A percentile compares a stretch with the other conserved stretches of the same genome.
Conservation (phyloP, 768 basidiomycete species). For the Butyriboletus loyo region DNA sequence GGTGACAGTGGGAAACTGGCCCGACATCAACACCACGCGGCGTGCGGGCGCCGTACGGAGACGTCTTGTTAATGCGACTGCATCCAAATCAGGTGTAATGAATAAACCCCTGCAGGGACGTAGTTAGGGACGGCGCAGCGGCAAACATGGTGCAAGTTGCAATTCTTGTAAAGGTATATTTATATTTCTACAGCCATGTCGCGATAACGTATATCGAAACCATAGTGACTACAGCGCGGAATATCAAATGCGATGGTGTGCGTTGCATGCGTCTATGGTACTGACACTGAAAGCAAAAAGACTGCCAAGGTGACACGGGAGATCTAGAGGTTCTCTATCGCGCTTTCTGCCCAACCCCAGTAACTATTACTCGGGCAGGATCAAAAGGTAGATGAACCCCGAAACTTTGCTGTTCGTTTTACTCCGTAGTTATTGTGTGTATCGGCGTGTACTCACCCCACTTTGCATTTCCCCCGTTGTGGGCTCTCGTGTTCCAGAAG, state of each 20-base stretch:
- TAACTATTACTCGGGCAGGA: no score
- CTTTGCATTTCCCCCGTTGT: not conserved
- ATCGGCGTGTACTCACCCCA: not conserved
- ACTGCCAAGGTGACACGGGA: no score
- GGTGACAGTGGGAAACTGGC: no score
- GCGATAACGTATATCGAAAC: not conserved
- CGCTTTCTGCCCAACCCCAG: no score
- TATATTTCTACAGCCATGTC: not conserved
- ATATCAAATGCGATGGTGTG: not conserved
- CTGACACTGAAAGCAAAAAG: not conserved
- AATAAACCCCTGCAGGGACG: not conserved
- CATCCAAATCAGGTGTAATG: no score
- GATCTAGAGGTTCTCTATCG: not conserved
- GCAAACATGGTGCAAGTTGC: not conserved
- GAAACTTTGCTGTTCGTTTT: not conserved
- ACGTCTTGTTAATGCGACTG: no score
- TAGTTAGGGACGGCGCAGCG: not conserved
- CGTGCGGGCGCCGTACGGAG: not conserved
- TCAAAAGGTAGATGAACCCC: not conserved
- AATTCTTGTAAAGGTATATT: not conserved
- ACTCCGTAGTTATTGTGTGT: not conserved
- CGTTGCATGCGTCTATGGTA: not conserved
- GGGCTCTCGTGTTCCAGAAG: no score
- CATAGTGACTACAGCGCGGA: not conserved
- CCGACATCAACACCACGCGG: no score